Conservation (phyloP, 805 yeast species). For the Starmerella bombicola region DNA sequence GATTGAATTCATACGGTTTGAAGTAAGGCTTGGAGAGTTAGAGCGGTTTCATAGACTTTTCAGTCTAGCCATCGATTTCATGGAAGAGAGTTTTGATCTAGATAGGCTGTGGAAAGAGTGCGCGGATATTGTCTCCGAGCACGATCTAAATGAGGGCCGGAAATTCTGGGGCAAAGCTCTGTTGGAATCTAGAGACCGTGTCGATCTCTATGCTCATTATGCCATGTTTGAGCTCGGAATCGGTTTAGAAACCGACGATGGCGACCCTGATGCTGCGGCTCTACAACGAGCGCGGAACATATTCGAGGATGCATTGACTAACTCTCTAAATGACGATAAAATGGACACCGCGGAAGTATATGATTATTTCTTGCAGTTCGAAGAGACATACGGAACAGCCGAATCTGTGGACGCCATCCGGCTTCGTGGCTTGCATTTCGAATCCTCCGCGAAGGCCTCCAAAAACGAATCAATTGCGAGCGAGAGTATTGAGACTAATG, state of each 20-base stretch:
- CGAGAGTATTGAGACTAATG: too few species aligned
- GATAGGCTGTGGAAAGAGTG: conserved; percentile 32
- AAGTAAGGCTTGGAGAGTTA: conserved; percentile 51
- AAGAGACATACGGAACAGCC: conserved; percentile 42
- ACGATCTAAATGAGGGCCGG: conserved; percentile 46
- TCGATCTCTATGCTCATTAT: conserved; percentile 46
- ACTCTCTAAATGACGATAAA: conserved; percentile 35
- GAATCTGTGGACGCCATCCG: background rate
- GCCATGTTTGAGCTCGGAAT: conserved; percentile 62
- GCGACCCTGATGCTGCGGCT: conserved; percentile 37
- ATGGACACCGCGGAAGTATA: conserved; percentile 29
- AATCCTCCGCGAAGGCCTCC: too few species aligned
- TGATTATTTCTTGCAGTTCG: conserved; percentile 56
- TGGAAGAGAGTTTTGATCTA: conserved; percentile 18
- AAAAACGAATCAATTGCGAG: too few species aligned
- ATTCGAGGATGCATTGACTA: conserved; percentile 44
- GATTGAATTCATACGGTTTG: conserved; percentile 57
- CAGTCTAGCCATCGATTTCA: conserved; percentile 36
- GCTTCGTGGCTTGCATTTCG: too few species aligned
- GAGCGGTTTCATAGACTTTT: conserved; percentile 56
- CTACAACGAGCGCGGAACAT: conserved; percentile 40
- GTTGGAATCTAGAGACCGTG: conserved; percentile 18
- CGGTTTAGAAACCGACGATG: conserved; percentile 36
- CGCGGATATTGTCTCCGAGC: conserved; percentile 52
- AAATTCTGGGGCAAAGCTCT: conserved; percentile 33